Evolutionary conservation across 2,329 filamentous ascomycete genomes (phyloP), one percentile per base, ranked within the genome.

Genomic region (Rhytidhysteron rufulum): DNA sequence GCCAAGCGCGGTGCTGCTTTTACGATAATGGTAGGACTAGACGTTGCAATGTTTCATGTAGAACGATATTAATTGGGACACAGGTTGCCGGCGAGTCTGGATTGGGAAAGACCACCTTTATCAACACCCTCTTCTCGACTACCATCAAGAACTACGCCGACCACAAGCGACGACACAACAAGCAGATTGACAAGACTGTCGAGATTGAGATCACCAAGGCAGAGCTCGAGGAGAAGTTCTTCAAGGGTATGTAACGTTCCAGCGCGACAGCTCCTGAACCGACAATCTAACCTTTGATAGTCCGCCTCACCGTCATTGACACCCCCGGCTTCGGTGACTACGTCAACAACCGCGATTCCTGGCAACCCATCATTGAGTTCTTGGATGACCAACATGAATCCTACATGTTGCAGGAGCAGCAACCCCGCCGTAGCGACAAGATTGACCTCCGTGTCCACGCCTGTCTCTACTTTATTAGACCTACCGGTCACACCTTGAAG

Each of bases 111-210:
- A 98, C 94, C 19, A 98, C 93, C 62, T 98, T 98, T 75, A 97
- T 98, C 83, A 98, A 98, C 83, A 98, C 93, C 45, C 84, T 98
- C 47, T 98, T 98, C 80, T 98, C 93, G 49, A 98, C 94, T 54
- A 98, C 93, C 60, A 98, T 98, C 82, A 98, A 98, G 81, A 98
- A 97, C 81, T 98, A 98, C 71, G 93, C 93, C 80, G 93, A 98
- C 73, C 91, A 98, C 82, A 95, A 95, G 80, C 87, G 89, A 72
- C 88, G 93, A 66, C 93, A 98, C 73, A 88, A 93, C 74, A 98
- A 98, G 83, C 93, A 98, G 78, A 82, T 97, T 57, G 93, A 98
- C 77, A 97, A 97, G 82, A 98, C 93, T 9, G 93, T 98, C 53
- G 94, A 98, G 77, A 98, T 98, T 58, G 93, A 98, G 73, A 98